These are phyloP conservation scores for Jimgerdemannia flammicorona DNA, from an alignment of 192 early-diverging fungal species.

Conservation along the genomic window DNA sequence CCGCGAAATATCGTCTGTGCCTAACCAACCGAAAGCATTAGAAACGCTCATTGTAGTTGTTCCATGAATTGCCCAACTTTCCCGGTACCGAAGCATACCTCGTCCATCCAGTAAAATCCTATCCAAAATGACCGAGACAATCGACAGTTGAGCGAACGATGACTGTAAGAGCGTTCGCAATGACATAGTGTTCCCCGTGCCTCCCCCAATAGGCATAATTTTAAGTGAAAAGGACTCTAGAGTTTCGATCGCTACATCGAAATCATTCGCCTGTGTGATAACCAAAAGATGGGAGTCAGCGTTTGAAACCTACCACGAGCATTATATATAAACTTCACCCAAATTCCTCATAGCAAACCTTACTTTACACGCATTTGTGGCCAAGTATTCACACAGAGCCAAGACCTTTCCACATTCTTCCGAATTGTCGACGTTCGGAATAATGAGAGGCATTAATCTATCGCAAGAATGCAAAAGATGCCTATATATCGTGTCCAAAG, in stretches of 20 bases:
- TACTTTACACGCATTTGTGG: conserved; percentile 43
- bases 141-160: not conserved
- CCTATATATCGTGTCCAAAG: conserved; percentile 5
- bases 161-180: not conserved
- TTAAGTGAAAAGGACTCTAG: not conserved
- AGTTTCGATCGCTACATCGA: not conserved
- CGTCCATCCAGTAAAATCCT: not conserved
- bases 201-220: not conserved
- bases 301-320: too few species aligned
- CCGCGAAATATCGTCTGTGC: not conserved
- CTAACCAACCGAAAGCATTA: too few species aligned
- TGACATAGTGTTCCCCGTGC: not conserved
- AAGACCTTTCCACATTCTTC: conserved; percentile 20
- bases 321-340: not conserved
- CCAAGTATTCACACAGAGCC: conserved; percentile 34
- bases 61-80: not conserved
- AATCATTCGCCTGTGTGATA: not conserved
- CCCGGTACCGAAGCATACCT: not conserved
- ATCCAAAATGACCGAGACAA: not conserved
- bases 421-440: conserved; percentile 11
- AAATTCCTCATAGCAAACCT: not conserved
- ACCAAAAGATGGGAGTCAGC: too few species aligned
- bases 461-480: conserved; percentile 23
- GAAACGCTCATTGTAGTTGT: not conserved
- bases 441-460: conserved; percentile 13